Evolutionary conservation across 2,329 filamentous ascomycete genomes (phyloP), one percentile per base, ranked within the genome.

Genomic region (Cytospora piceicola): DNA sequence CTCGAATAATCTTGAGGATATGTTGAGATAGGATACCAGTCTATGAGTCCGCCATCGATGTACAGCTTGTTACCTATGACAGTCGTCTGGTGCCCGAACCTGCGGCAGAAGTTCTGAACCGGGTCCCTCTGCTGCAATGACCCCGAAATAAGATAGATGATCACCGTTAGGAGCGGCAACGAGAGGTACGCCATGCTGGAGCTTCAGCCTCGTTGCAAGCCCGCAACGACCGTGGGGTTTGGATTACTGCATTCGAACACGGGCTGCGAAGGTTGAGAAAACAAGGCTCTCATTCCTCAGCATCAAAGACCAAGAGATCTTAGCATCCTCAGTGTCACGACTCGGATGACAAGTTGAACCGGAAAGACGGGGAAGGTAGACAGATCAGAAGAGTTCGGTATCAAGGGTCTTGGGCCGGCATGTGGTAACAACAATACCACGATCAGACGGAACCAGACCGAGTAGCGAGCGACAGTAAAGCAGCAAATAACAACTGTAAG

Each of bases 31-130:
- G 83, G 79, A 69, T 80, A 83, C 75, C 83, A 88, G 70, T 85
- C 82, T 32, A 88, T 72, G 62, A 84, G 76, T 5, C 87, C 87
- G 46, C 87, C 87, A 71, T 90, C 86, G 61, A 90, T 85, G 72
- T 86, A 90, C 24, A 90, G 76, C 68, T 80, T 82, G 52, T 81
- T 75, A 72, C 88, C 85, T 55, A 90, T 79, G 12, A 88, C 78
- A 8, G 87, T 80, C 9, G 85, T 85, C 72, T 88, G 85, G 72
- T 90, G 87, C 54, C 83, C 84, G 75, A 82, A 85, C 65, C 82
- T 76, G 55, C 82, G 76, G 69, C 82, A 85, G 64, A 84, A 88
- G 72, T 85, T 79, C 29, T 75, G 77, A 58, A 88, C 76, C 4
- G 84, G 84, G 70, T 88, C 80, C 64, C 80, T 74, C 67, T 82